phyloP scores from a whole-genome alignment of 805 yeast species.

The Saccharomycopsis fodiens region DNA sequence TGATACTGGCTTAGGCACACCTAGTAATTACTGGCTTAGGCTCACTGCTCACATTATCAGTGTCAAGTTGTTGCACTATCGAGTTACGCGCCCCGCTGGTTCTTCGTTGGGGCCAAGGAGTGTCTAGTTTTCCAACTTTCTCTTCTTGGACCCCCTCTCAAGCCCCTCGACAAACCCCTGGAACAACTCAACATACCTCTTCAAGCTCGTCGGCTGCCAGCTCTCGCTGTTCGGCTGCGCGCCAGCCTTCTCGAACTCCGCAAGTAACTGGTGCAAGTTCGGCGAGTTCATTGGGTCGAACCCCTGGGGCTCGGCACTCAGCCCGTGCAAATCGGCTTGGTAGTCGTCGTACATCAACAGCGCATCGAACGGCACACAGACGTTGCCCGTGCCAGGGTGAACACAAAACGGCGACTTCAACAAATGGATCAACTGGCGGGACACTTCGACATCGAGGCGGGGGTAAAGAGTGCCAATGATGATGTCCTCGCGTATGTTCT shows the following conservation, averaged over 20 bases:
- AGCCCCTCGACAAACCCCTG: slow-evolving; percentile 51
- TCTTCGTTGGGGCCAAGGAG: too few relatives aligned
- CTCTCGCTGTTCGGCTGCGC: slow-evolving; percentile 26
- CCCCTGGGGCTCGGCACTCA: slow-evolving; percentile 32
- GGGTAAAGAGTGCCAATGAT: slow-evolving; percentile 81
- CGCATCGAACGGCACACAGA: slow-evolving; percentile 83
- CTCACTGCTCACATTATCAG: too few relatives aligned
- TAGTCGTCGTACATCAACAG: slow-evolving; percentile 15
- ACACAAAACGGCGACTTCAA: slow-evolving; percentile 94
- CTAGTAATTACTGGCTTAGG: too few relatives aligned
- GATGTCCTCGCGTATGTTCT: slow-evolving; percentile 74
- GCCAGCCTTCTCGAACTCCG: slow-evolving; percentile 36
- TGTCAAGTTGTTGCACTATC: too few relatives aligned
- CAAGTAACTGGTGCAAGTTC: slow-evolving; percentile 53
- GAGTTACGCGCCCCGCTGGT: too few relatives aligned
- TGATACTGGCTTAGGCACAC: too few relatives aligned
- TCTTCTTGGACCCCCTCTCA: slow-evolving; percentile 33
- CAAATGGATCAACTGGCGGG: slow-evolving; percentile 82
- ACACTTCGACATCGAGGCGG: slow-evolving; percentile 86
- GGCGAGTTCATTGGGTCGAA: slow-evolving; percentile 83
- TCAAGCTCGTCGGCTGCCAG: slow-evolving; percentile 60
- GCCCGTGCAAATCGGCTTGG: slow-evolving; percentile 5
- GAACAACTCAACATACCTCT: slow-evolving; percentile 63
- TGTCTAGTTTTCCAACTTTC: slow-evolving; percentile 22
- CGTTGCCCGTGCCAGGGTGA: slow-evolving; percentile 92